Percentiles rank a stretch among this genome's conserved stretches.
These are phyloP conservation scores for Calonectria hongkongensis DNA, from an alignment of 2,329 filamentous ascomycete genomes.

Conservation along the genomic window DNA sequence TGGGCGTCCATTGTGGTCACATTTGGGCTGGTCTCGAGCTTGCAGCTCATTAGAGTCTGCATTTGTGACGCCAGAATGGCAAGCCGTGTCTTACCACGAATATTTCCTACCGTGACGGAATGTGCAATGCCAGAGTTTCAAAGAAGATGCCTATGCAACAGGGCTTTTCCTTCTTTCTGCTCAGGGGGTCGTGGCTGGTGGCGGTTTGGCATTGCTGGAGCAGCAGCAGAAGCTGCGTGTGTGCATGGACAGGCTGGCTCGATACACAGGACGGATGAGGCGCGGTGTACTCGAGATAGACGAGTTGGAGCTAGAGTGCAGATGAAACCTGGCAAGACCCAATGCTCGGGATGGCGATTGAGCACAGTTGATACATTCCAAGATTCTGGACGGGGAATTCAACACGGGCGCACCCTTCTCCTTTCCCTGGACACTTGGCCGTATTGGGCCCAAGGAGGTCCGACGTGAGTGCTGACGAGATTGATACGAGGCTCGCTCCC, in stretches of 20 bases:
- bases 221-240: background rate
- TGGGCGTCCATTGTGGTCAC: background rate
- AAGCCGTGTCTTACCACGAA: background rate
- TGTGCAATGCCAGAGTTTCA: constrained; percentile 11
- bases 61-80: background rate
- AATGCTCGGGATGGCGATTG: background rate
- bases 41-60: background rate
- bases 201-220: background rate
- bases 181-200: background rate
- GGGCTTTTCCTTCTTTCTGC: background rate
- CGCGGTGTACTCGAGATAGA: background rate
- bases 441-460: background rate
- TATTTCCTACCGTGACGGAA: background rate
- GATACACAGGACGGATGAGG: constrained; percentile 6
- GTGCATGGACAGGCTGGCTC: constrained; percentile 1
- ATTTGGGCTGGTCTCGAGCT: background rate
- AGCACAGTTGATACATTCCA: constrained; percentile 13
- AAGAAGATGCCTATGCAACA: background rate
- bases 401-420: background rate
- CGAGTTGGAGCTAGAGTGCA: background rate
- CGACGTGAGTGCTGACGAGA: background rate
- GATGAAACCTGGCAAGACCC: constrained; percentile 1
- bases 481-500: constrained; percentile 6
- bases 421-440: background rate
- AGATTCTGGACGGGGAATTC: background rate